Conservation (phyloP, 768 basidiomycete species). For the Sarcomyxa edulis region DNA sequence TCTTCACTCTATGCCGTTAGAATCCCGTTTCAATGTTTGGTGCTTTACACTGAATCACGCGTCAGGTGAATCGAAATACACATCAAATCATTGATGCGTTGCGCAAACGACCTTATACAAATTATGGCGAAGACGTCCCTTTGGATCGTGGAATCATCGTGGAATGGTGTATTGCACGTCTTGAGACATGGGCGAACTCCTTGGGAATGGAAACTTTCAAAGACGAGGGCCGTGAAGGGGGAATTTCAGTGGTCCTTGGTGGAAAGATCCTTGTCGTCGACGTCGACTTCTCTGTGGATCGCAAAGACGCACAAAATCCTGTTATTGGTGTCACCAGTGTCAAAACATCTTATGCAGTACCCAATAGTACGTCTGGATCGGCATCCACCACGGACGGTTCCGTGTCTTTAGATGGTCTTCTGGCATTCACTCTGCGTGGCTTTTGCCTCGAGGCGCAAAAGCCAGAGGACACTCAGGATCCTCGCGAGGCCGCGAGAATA, state of each 20-base stretch:
- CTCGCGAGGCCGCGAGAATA: conserved; percentile 44
- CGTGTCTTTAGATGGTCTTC: conserved; percentile 56
- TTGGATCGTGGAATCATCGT: conserved; percentile 36
- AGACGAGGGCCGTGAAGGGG: conserved; percentile 48
- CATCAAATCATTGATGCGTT: conserved; percentile 43
- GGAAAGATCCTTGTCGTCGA: conserved; percentile 82
- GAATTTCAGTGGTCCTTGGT: conserved; percentile 56
- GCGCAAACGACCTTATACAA: conserved; percentile 37
- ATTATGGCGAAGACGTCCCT: conserved; percentile 64
- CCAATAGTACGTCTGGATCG: conserved; percentile 31
- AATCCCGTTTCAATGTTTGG: conserved; percentile 9
- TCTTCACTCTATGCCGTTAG: conserved; percentile 51
- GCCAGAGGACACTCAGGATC: conserved; percentile 41
- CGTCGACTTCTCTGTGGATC: conserved; percentile 54
- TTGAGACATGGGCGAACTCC: conserved; percentile 57
- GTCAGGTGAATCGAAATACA: conserved; percentile 51
- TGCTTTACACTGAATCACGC: conserved; percentile 11
- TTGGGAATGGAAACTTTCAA: conserved; percentile 75
- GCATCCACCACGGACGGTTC: conserved; percentile 44
- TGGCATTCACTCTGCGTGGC: conserved; percentile 47
- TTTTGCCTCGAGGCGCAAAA: conserved; percentile 62
- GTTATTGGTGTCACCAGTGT: conserved; percentile 45
- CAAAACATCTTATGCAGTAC: conserved; percentile 70
- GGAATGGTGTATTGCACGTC: conserved; percentile 53
- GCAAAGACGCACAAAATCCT: conserved; percentile 27